Percentiles rank a stretch among this genome's conserved stretches.
phyloP scores from a whole-genome alignment of 1,139 yeast species.

The Kurtzmaniella natalensis region DNA sequence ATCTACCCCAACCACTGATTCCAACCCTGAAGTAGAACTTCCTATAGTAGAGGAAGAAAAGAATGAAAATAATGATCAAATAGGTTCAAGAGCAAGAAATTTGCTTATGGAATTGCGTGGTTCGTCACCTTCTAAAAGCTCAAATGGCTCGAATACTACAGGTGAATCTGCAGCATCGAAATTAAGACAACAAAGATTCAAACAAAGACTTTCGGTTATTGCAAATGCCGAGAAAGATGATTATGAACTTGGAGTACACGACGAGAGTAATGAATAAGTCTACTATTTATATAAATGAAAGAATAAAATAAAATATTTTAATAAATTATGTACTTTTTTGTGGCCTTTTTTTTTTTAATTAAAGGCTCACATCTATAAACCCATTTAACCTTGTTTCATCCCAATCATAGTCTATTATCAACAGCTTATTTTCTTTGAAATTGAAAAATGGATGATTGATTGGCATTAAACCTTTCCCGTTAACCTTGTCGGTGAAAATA shows the following conservation, averaged over 20 bases:
- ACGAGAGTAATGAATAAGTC: no score
- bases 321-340: constrained; percentile 1
- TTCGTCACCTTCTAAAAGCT: no score
- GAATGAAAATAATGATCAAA: constrained; percentile 30
- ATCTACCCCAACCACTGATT: constrained; percentile 7
- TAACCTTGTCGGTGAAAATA: constrained; percentile 31
- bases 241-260: background rate
- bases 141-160: constrained; percentile 11
- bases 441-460: constrained; percentile 36
- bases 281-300: no score
- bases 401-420: constrained; percentile 34
- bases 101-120: constrained; percentile 56
- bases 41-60: constrained; percentile 6
- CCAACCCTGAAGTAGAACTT: constrained; percentile 8
- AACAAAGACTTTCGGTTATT: constrained; percentile 14
- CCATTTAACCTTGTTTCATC: constrained; percentile 14
- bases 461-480: constrained; percentile 39
- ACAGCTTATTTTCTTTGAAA: constrained; percentile 22
- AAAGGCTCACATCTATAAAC: constrained; percentile 1
- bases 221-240: constrained; percentile 9
- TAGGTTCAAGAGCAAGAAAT: constrained; percentile 57
- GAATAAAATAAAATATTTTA: no score
- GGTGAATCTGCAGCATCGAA: constrained; percentile 30
- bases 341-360: background rate
- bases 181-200: constrained; percentile 33